phyloP scores from a whole-genome alignment of 805 yeast species.

The Wickerhamiella spandovensis region DNA sequence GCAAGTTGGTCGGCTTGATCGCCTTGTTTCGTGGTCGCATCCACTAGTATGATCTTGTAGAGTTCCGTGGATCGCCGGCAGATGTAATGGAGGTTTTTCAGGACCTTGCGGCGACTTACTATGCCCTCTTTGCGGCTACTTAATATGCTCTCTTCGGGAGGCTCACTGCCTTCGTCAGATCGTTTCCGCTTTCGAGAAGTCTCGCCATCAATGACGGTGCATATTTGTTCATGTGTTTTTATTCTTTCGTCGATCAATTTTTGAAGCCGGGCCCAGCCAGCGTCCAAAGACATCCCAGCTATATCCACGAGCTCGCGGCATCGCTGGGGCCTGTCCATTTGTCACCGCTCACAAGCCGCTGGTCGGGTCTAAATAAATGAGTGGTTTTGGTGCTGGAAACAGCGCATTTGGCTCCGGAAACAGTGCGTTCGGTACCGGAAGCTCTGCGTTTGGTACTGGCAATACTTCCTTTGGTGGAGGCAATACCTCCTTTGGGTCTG shows the following conservation, averaged over 20 bases:
- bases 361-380: neutral
- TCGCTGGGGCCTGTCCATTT: neutral
- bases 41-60: neutral
- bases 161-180: too few species aligned
- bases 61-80: neutral
- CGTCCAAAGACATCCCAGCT: neutral
- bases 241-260: neutral
- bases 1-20: too few species aligned
- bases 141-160: too few species aligned
- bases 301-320: neutral
- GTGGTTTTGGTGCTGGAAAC: constrained; percentile 9
- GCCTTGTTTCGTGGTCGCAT: neutral
- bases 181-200: too few species aligned
- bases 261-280: neutral
- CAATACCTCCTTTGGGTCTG: constrained; percentile 20
- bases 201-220: too few species aligned
- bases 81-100: neutral
- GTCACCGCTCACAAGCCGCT: neutral
- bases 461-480: constrained; percentile 16
- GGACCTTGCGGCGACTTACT: neutral
- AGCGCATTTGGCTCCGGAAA: neutral
- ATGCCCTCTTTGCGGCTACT: neutral
- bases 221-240: neutral
- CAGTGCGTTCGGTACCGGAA: neutral
- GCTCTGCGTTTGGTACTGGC: constrained; percentile 13